Percentiles rank a stretch among this genome's conserved stretches.
These are phyloP conservation scores for Phytophthora podocarpi DNA, from an alignment of 352 stramenopile genomes.

Conservation along the genomic window DNA sequence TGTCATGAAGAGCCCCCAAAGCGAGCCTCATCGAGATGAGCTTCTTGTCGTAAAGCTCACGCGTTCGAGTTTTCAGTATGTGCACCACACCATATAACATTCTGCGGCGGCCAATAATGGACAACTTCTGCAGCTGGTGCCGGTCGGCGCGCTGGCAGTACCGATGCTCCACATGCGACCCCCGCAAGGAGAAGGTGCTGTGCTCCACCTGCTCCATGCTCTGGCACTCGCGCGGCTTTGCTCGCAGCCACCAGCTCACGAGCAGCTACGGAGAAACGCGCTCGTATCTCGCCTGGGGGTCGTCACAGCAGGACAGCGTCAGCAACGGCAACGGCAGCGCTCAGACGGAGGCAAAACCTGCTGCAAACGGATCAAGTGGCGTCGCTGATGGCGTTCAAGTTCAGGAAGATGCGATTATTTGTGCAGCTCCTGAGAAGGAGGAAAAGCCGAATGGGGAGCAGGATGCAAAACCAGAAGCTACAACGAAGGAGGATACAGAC, in stretches of 20 bases:
- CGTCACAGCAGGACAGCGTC: not conserved
- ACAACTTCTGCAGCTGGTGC: conserved; percentile 44
- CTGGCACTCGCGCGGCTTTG: conserved; percentile 51
- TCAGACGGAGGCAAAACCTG: not conserved
- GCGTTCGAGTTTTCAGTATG: conserved; percentile 2
- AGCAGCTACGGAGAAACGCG: conserved; percentile 24
- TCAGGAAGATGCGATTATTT: not conserved
- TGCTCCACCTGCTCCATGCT: conserved; percentile 33
- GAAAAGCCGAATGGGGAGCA: conserved; percentile 8
- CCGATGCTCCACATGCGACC: conserved; percentile 46
- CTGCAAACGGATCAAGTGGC: not conserved
- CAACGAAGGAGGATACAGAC: not conserved
- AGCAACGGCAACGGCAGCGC: not conserved
- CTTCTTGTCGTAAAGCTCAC: conserved; percentile 8
- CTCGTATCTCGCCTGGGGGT: conserved; percentile 31
- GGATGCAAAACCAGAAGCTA: not conserved
- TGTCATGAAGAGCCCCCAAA: not conserved
- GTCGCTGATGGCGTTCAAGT: not conserved
- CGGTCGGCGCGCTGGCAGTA: conserved; percentile 28
- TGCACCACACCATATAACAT: not conserved
- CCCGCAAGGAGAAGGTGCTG: conserved; percentile 34
- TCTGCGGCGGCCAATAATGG: not conserved
- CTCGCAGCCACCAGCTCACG: conserved; percentile 37
- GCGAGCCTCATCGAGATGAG: too few species aligned
- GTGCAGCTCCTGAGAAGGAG: not conserved